Evolutionary conservation across 495 filamentous ascomycete species (phyloP), one percentile per base, ranked within the genome.

Genomic region (Tuber microsphaerosporum): DNA sequence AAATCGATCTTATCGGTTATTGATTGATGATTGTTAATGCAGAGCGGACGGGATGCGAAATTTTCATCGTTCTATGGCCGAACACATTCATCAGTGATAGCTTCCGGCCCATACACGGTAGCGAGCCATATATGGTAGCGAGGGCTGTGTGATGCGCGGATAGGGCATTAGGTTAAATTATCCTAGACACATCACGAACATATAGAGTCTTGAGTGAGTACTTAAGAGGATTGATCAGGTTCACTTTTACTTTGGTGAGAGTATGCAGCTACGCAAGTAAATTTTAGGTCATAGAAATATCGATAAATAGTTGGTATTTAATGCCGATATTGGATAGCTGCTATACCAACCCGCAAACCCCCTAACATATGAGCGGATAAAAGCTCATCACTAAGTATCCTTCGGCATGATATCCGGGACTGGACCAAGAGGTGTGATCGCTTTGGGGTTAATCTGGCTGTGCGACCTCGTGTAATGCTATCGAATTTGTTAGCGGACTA

Each of bases 391-490:
- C 14, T 65, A 31, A 34, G 44, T 69, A 42, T 79, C 76, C 46
- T 81, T 83, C 69, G 78, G 80, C 76, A 88, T 83, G 1, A 93
- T 87, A 81, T 91, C 85, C 14, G 91, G 91, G 77, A 87, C 82
- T 17, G 91, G 91, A 1, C 91, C 91, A 37, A 90, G 75, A 0
- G 91, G 91, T 6, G 90, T 90, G 75, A 92, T 90, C 6, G 86
- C 83, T 71, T 86, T 82, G 2, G 89, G 90, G 72, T 91, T 91
- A 76, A 91, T 88, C 80, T 90, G 86, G 6, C 82, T 83, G 73
- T 88, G 87, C 68, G 85, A 87, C 71, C 83, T 84, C 51, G 86
- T 88, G 73, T 88, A 88, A 79, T 88, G 87, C 71, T 75, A 80
- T 79, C 78, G 83, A 39, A 34, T 22, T 20, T 34, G 34, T 77